Base-by-base conservation (phyloP, 1,284 basidiomycete species). In the Crucibulum cyathiforme region DNA sequence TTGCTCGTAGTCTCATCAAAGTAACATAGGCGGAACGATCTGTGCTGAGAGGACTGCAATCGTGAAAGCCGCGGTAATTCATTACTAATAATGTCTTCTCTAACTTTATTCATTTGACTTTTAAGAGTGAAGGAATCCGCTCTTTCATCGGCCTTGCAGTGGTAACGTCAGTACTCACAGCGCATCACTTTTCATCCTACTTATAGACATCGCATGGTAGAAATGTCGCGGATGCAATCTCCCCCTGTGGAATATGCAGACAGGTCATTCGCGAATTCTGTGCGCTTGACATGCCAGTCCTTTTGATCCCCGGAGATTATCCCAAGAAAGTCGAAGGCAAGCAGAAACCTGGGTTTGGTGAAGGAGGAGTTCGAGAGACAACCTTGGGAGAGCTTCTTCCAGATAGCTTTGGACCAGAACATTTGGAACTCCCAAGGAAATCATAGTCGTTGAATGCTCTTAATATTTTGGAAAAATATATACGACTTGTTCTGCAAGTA, bases 221-320 rank as follows among this genome's bases (percentile, higher is more conserved):
- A 12, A 90, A 95, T 66, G 85, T 94, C 9, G 71, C 82, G 0
- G 78, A 83, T 0, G 73, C 89, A 0, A 81, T 90, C 51, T 91
- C 93, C 0, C 94, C 94, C 0, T 98, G 96, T 71, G 96, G 96
- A 13, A 88, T 97, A 63, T 98, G 96, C 69, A 88, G 95, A 7
- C 96, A 98, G 73, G 85, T 96, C 56, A 86, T 98, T 55, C 88
- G 94, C 56, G 96, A 98, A 74, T 98, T 98, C 73, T 94, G 93
- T 69, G 72, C 85, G 6, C 83, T 86, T 31, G 75, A 88, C 41
- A 91, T 92, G 80, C 93, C 94, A 0, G 84, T 98, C 54, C 80
- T 92, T 39, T 87, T 98, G 59, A 84, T 95, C 9, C 88, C 91
- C 0, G 84, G 83, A 1, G 84, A 88, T 60, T 95, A 94, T 71